Percentiles rank a stretch among this genome's conserved stretches.
phyloP scores from a whole-genome alignment of 192 early-diverging fungal species.

The Entomortierella lignicola region DNA sequence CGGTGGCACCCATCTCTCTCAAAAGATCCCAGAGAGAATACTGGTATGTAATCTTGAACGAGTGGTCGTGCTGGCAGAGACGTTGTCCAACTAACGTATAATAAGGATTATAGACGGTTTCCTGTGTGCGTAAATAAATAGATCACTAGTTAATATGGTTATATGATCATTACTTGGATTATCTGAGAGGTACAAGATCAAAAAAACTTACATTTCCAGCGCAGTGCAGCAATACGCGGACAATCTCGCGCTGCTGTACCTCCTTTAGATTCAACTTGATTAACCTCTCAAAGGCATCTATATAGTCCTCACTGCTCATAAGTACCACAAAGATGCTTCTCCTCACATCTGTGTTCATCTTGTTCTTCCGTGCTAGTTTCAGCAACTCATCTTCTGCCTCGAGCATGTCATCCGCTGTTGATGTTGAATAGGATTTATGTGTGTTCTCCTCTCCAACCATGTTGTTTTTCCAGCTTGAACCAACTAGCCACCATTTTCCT shows the following conservation, averaged over 20 bases:
- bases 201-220: slow-evolving; percentile 71
- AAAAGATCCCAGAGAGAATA: slow-evolving; percentile 97
- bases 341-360: slow-evolving; percentile 98
- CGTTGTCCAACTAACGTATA: slow-evolving; percentile 88
- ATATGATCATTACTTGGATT: not conserved
- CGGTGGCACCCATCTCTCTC: slow-evolving; percentile 84
- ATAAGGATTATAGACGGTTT: slow-evolving; percentile 93
- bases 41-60: slow-evolving; percentile 92
- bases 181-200: not conserved
- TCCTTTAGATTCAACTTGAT: slow-evolving; percentile 86
- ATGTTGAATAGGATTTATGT: slow-evolving; percentile 36
- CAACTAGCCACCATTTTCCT: slow-evolving; percentile 98
- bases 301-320: slow-evolving; percentile 94
- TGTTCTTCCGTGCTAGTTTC: slow-evolving; percentile 82
- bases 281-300: slow-evolving; percentile 92
- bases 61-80: slow-evolving; percentile 81
- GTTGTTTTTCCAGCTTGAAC: slow-evolving; percentile 91
- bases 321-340: slow-evolving; percentile 92
- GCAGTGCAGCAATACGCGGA: slow-evolving; percentile 92
- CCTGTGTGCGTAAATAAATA: slow-evolving; percentile 55
- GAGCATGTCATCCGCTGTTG: slow-evolving; percentile 53
- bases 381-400: slow-evolving; percentile 74
- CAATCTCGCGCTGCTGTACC: slow-evolving; percentile 96
- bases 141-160: too few relatives aligned
- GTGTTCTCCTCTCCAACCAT: slow-evolving; percentile 60